Evolutionary conservation across 2,329 filamentous ascomycete genomes (phyloP), one percentile per base, ranked within the genome.

Genomic region (Pseudonectria foliicola): DNA sequence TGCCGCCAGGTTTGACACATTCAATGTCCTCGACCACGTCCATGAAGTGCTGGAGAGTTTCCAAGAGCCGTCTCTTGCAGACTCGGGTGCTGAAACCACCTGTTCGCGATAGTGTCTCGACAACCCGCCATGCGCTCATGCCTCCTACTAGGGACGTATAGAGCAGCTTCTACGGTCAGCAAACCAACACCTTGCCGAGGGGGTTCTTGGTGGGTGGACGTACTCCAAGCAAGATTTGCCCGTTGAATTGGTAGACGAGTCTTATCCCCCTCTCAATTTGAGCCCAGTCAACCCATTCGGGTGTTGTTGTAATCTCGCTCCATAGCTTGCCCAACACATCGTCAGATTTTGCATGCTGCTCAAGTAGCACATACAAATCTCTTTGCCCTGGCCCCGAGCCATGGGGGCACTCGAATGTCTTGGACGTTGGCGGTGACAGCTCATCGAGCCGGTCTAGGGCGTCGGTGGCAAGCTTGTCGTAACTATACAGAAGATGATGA

Each of bases 271-370:
- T 68, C 39, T 71, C 66, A 37, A 90, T 80, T 52, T 87, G 82
- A 2, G 72, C 71, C 83, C 82, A 89, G 53, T 88, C 77, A 3
- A 89, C 84, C 82, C 83, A 89, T 1, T 73, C 66, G 0, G 84
- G 85, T 4, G 86, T 60, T 0, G 71, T 77, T 38, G 77, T 80
- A 37, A 83, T 67, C 50, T 87, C 68, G 0, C 60, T 55, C 84
- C 83, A 89, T 7, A 90, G 61, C 35, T 70, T 48, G 2, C 52
- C 48, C 3, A 73, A 61, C 26, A 73, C 70, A 15, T 71, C 62
- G 46, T 89, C 73, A 6, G 67, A 62, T 3, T 61, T 54, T 8
- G 68, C 64, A 54, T 87, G 67, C 6, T 80, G 67, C 47, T 66
- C 61, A 2, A 90, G 59, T 7, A 86, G 57, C 10, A 63, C 63